Percentiles rank a stretch among this genome's conserved stretches.
Conservation (phyloP, 1,284 basidiomycete species). For the Pisolithus thermaeus region DNA sequence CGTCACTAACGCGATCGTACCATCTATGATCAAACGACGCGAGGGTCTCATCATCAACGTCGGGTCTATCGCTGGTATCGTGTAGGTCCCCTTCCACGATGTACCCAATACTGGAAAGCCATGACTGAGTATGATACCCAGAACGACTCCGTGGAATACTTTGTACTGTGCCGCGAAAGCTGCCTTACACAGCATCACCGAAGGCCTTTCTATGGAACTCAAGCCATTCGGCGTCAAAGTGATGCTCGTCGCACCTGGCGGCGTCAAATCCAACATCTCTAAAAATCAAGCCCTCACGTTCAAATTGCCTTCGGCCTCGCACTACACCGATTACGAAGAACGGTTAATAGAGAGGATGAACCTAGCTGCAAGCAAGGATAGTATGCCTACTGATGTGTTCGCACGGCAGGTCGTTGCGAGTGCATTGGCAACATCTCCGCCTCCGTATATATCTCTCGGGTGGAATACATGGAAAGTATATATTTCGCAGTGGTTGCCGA, state of each 20-base stretch:
- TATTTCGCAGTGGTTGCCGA: constrained; percentile 21
- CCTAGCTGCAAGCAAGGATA: constrained; percentile 39
- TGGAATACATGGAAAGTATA: constrained; percentile 15
- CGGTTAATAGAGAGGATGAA: constrained; percentile 50
- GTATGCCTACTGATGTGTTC: constrained; percentile 50
- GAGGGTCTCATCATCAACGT: constrained; percentile 69
- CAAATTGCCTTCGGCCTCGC: constrained; percentile 39
- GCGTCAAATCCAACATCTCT: constrained; percentile 54
- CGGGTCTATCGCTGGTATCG: constrained; percentile 59
- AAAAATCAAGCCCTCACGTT: constrained; percentile 40
- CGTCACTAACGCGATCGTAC: constrained; percentile 56
- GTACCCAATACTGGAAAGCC: too few relatives aligned
- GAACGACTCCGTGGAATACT: constrained; percentile 65
- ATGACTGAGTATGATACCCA: constrained; percentile 16
- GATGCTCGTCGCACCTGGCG: constrained; percentile 55
- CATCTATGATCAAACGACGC: constrained; percentile 59
- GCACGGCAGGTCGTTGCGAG: constrained; percentile 42
- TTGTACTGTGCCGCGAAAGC: constrained; percentile 66
- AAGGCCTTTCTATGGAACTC: constrained; percentile 67
- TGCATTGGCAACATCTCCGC: constrained; percentile 36
- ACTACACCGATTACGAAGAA: constrained; percentile 47
- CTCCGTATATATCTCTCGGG: constrained; percentile 39
- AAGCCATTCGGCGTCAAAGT: constrained; percentile 59
- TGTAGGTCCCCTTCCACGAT: constrained; percentile 31
- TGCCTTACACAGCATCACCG: constrained; percentile 53